Evolutionary conservation across 306 rosid species (phyloP), one percentile per base, ranked within the genome.

Genomic region (Acmispon strigosus): DNA sequence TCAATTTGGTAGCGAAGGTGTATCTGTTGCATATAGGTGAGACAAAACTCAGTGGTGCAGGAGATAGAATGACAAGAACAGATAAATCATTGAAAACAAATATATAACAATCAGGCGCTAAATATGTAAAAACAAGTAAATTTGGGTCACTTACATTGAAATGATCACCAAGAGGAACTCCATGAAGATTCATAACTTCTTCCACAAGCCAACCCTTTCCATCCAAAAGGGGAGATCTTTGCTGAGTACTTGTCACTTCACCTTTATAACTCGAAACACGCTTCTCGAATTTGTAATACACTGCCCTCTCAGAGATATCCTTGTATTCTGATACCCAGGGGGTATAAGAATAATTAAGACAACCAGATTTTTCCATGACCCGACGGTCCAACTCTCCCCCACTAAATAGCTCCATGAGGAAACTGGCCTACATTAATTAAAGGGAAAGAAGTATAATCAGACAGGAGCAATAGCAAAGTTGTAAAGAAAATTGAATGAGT

Each of bases 271-370:
- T 85, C 32, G 96, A 89, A 68, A 95, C 50, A 41, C 74, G 87
- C 70, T 89, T 89, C 76, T 89, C 91, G 72, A 86, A 85, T 78
- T 79, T 82, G 87, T 85, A 95, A 82, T 86, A 86, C 32, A 89
- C 70, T 70, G 96, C 97, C 83, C 99, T 91, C 87, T 86, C 96
- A 22, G 56, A 86, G 58, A 81, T 78, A 76, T 95, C 92, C 0
- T 13, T 76, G 80, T 91, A 83, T 80, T 95, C 99, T 1, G 86
- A 84, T 76, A 89, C 96, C 99, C 99, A 95, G 20, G 97, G 96
- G 56, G 96, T 91, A 76, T 57, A 66, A 51, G 96, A 87, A 69
- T 91, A 95, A 85, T 86, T 77, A 50, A 83, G 82, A 80, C 84
- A 89, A 43, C 99, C 97, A 47, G 88, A 83, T 53, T 84, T 95